Evolutionary conservation across 2,329 filamentous ascomycete species (phyloP), one percentile per base, ranked within the genome.

Genomic region (Penicillium nordicum): DNA sequence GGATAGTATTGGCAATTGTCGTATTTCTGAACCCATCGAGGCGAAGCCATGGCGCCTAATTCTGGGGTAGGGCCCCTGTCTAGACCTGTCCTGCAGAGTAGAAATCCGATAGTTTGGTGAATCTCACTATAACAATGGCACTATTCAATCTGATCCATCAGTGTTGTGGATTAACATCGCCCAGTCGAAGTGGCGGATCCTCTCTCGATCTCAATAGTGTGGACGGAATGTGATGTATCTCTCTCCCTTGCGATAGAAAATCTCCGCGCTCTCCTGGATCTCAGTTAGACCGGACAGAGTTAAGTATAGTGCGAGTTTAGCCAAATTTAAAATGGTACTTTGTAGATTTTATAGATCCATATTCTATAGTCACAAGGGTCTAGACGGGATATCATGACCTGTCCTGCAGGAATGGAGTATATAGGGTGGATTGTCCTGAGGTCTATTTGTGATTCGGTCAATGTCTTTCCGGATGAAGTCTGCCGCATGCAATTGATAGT

Each of bases 121-220:
- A 58, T 57, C 47, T 27, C 55, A 30, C 57, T 58, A 63, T 57
- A 63, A 56, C 53, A 57, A 38, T 40, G 23, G 25, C 51, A 60
- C 63, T 64, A 61, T 63, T 38, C 52, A 61, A 63, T 63, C 21
- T 63, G 63, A 65, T 59, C 45, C 34, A 62, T 66, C 53, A 52
- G 40, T 34, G 21, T 12, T 43, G 38, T 46, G 36, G n/a, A 40
- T 50, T 38, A 11, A 57, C 45, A 49, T 23, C 18, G 16, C 12
- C 23, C 45, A 34, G 41, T 44, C 6, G 38, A 53, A 38, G 41
- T 52, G 37, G 54, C 41, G 32, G 54, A 53, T 58, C 52, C 40
- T 50, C 21, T 49, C 37, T 32, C 47, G 32, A 52, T 50, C 59
- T 50, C 56, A 55, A 58, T 60, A 52, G 53, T 45, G 45, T 44